Evolutionary conservation across 2,329 filamentous ascomycete genomes (phyloP).

Genomic region (Cyclaneusma minus): DNA sequence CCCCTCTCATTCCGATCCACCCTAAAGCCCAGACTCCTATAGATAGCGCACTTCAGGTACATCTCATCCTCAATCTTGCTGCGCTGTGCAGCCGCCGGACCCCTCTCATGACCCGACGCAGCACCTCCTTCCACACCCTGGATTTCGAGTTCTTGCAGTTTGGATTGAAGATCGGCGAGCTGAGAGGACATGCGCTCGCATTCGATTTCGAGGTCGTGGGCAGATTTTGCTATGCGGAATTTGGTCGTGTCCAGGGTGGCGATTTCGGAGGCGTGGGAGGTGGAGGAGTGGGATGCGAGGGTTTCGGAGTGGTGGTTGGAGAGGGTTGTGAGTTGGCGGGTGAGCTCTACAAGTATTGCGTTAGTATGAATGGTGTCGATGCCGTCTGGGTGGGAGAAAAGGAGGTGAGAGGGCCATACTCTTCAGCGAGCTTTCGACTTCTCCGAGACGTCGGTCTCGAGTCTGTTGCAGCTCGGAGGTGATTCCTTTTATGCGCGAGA

Average conservation of each 20-base stretch:
- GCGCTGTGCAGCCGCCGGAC: slow-evolving; percentile 19
- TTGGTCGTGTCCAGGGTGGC: slow-evolving; percentile 82
- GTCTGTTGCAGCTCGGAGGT: slow-evolving; percentile 71
- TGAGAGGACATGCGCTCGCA: slow-evolving; percentile 79
- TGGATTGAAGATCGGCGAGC: slow-evolving; percentile 56
- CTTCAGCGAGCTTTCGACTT: slow-evolving; percentile 51
- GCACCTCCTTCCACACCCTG: slow-evolving; percentile 67
- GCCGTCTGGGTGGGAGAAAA: slow-evolving; percentile 10
- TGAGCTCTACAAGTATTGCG: slow-evolving; percentile 33
- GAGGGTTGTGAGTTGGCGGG: slow-evolving; percentile 61
- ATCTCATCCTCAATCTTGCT: slow-evolving; percentile 46
- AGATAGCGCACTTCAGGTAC: slow-evolving; percentile 71
- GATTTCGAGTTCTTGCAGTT: slow-evolving; percentile 68
- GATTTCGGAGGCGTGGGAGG: slow-evolving; percentile 71
- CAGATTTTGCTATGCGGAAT: slow-evolving; percentile 86
- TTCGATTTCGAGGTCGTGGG: slow-evolving; percentile 80
- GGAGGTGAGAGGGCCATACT: slow-evolving; percentile 23
- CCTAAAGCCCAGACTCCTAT: slow-evolving; percentile 80
- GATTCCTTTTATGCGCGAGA: slow-evolving; percentile 72
- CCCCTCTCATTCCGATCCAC: slow-evolving; percentile 69
- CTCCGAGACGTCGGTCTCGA: slow-evolving; percentile 60
- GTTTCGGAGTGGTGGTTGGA: slow-evolving; percentile 65
- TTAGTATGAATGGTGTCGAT: slow-evolving; percentile 3
- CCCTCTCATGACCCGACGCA: too few relatives aligned
- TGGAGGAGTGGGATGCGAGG: slow-evolving; percentile 56